Base-by-base conservation (phyloP, 2,329 filamentous ascomycete species). In the Eutypa lata region DNA sequence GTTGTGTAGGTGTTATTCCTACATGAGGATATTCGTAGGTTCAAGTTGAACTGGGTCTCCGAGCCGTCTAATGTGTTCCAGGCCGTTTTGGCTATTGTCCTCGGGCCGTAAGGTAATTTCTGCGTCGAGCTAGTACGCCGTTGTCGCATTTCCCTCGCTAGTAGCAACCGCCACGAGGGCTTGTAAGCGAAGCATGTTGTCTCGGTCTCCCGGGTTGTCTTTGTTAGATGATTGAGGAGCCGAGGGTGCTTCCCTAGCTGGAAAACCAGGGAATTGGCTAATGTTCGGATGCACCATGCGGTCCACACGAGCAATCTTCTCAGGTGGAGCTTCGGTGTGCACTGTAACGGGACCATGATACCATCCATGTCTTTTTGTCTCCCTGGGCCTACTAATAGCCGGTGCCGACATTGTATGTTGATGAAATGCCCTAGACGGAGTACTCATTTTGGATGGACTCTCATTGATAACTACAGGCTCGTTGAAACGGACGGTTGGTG, bases 321-420 rank as follows among this genome's bases (percentile, higher is more conserved):
- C 73, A 18, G 72, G 70, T 14, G 66, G 70, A 8, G 65, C 68
- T 33, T 73, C 69, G 11, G 67, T 63, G 35, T 73, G 71, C 2
- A 68, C 63, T 1, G 70, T 65, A 13, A 71, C 65, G 0, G 78
- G 77, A 0, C 78, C 78, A 40, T 89, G 83, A 61, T 90, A 90
- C 87, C 88, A 91, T 1, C 80, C 88, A 54, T 87, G 84, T 2
- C 88, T 80, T 64, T 88, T 89, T 28, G 73, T 74, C 57, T 83
- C 84, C 8, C 83, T 78, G 3, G 81, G 76, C 0, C 81, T 83
- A 10, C 78, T 73, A 33, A 80, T 71, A 0, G 76, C 74, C 1
- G 83, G 82, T 1, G 82, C 82, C 3, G 82, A 86, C 71, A 83
- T 77, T 16, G 82, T 83, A 53, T 86, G 78, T 35, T 84, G 80